A percentile compares a stretch with the other conserved stretches of the same genome.
These are phyloP conservation scores for Megacollybia platyphylla DNA, from an alignment of 1,284 basidiomycete genomes.

Conservation along the genomic window DNA sequence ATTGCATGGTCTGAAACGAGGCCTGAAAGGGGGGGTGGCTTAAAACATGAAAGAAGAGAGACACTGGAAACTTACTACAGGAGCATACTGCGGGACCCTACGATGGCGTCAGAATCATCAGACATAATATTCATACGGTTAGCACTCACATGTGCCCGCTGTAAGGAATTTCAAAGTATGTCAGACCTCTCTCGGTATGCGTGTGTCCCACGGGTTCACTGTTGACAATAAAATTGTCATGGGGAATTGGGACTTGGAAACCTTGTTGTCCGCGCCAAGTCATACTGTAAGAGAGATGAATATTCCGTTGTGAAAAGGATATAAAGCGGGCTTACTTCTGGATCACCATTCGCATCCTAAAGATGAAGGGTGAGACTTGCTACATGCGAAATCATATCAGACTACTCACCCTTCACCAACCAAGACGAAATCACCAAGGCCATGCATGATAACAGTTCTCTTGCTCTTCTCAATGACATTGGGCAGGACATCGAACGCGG, in stretches of 20 bases:
- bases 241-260: conserved; percentile 51
- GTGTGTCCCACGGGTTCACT: conserved; percentile 47
- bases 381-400: not conserved
- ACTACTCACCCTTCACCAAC: conserved; percentile 56
- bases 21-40: conserved; percentile 41
- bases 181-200: conserved; percentile 17
- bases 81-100: conserved; percentile 57
- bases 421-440: conserved; percentile 56
- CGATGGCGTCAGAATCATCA: conserved; percentile 1
- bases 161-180: conserved; percentile 52
- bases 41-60: not conserved
- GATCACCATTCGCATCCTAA: conserved; percentile 44
- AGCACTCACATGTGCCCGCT: conserved; percentile 57
- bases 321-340: conserved; percentile 40
- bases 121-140: not conserved
- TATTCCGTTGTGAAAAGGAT: not conserved
- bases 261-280: conserved; percentile 63
- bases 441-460: conserved; percentile 59
- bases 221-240: conserved; percentile 58
- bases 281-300: conserved; percentile 35
- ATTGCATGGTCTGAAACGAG: conserved; percentile 58
- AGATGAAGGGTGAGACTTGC: not conserved
- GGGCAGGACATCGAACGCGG: conserved; percentile 51
- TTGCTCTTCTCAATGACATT: conserved; percentile 66
- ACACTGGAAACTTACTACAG: conserved; percentile 29